Percentiles rank a stretch among this genome's conserved stretches.
Evolutionary conservation across 768 basidiomycete genomes (phyloP).

Genomic region (Phylloporus rhodoxanthus): DNA sequence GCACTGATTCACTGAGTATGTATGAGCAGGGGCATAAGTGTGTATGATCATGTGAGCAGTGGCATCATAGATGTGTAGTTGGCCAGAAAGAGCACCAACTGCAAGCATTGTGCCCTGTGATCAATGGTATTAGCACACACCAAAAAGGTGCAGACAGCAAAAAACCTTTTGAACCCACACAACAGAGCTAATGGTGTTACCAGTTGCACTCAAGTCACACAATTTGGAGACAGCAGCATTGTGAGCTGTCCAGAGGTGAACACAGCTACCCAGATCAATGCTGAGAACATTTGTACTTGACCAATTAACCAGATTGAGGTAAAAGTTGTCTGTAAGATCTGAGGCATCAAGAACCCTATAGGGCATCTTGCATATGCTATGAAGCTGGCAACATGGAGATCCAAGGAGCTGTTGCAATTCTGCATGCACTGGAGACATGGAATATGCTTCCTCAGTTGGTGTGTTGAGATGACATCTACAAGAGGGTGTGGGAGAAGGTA

Average conservation of each 20-base stretch:
- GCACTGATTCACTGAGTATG: conserved; percentile 88
- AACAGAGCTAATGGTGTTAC: conserved; percentile 79
- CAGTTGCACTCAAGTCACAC: conserved; percentile 63
- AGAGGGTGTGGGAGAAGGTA: conserved; percentile 52
- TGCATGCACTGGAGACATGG: conserved; percentile 82
- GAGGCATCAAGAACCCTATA: conserved; percentile 97
- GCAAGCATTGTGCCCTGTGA: conserved; percentile 77
- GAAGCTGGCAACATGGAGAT: conserved; percentile 72
- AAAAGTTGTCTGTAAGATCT: conserved; percentile 96
- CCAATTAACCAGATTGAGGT: conserved; percentile 97
- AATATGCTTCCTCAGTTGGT: conserved; percentile 83
- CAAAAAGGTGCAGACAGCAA: not conserved
- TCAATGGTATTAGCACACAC: not conserved
- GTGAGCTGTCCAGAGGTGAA: conserved; percentile 95
- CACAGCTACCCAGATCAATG: conserved; percentile 85
- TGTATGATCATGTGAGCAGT: conserved; percentile 65
- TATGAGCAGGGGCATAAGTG: conserved; percentile 79
- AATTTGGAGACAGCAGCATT: conserved; percentile 90
- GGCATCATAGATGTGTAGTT: conserved; percentile 92
- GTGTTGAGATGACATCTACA: conserved; percentile 58
- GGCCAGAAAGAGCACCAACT: conserved; percentile 82
- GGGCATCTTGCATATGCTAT: conserved; percentile 88
- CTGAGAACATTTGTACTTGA: conserved; percentile 91
- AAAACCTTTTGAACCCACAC: conserved; percentile 82
- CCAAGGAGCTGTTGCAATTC: conserved; percentile 78